A percentile compares a stretch with the other conserved stretches of the same genome.
Conservation (phyloP, 345 rosid genomes). For the Citrus maxima region DNA sequence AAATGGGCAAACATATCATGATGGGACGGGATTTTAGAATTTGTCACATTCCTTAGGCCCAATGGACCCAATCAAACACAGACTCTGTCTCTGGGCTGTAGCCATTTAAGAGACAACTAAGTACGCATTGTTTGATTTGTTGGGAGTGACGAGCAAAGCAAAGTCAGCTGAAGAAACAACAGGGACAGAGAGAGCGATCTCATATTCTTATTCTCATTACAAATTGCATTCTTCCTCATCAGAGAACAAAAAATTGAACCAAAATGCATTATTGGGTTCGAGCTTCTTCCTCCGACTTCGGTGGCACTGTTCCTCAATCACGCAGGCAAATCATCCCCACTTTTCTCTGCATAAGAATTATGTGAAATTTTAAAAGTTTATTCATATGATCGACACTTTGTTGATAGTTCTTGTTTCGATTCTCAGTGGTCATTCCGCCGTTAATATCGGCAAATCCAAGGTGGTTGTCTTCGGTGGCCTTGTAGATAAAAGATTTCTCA, state of each 20-base stretch:
- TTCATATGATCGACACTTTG: background rate
- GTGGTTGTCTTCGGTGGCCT: constrained; percentile 88
- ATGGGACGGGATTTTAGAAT: no score
- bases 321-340: constrained; percentile 49
- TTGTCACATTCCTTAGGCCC: no score
- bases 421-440: constrained; percentile 84
- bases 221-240: background rate
- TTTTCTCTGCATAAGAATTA: no score
- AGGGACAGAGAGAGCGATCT: background rate
- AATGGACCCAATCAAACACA: no score
- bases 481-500: constrained; percentile 71
- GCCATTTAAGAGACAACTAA: no score
- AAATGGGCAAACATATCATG: no score
- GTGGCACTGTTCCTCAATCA: constrained; percentile 73
- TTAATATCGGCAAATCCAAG: constrained; percentile 74
- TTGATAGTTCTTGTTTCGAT: background rate
- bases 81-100: no score
- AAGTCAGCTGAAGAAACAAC: background rate
- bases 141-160: background rate
- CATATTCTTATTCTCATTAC: no score
- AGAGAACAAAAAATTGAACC: background rate
- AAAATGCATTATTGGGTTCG: constrained; percentile 88
- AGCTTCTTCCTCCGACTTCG: constrained; percentile 80
- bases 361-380: background rate
- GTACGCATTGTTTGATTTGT: no score